Evolutionary conservation across 2,329 filamentous ascomycete genomes (phyloP).

Genomic region (Tolypocladium nubicola): DNA sequence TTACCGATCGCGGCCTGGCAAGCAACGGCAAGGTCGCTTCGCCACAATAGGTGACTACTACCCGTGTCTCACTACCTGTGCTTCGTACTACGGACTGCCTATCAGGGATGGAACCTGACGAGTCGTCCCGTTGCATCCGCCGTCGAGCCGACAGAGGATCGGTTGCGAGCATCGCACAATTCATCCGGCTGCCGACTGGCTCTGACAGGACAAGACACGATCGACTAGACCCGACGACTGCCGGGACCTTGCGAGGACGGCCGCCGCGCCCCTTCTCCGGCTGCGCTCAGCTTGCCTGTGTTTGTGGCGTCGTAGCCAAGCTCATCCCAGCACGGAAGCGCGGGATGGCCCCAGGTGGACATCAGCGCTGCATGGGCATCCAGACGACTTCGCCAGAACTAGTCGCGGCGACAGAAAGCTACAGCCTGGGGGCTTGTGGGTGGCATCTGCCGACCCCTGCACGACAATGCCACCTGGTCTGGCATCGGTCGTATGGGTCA

Average conservation of each 20-base stretch:
- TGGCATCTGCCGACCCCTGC: neutral
- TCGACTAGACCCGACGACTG: neutral
- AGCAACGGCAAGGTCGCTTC: neutral
- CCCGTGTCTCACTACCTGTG: neutral
- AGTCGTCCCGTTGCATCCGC: neutral
- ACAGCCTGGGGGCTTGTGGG: neutral
- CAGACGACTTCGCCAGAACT: neutral
- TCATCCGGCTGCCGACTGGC: neutral
- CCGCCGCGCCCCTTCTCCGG: neutral
- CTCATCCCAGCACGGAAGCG: neutral
- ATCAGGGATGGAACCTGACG: neutral
- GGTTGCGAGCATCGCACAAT: neutral
- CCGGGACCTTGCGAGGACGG: neutral
- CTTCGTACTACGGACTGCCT: neutral
- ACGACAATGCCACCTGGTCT: neutral
- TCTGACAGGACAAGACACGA: neutral
- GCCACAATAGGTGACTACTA: neutral
- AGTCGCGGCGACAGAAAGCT: neutral
- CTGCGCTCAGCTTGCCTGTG: neutral
- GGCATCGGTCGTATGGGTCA: neutral
- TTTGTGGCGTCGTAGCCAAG: neutral
- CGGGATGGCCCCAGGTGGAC: neutral
- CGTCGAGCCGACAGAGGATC: neutral
- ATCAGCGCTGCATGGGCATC: neutral
- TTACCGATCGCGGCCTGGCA: neutral